Evolutionary conservation across 1,139 yeast genomes (phyloP).

Genomic region (Schwanniomyces etchellsii): DNA sequence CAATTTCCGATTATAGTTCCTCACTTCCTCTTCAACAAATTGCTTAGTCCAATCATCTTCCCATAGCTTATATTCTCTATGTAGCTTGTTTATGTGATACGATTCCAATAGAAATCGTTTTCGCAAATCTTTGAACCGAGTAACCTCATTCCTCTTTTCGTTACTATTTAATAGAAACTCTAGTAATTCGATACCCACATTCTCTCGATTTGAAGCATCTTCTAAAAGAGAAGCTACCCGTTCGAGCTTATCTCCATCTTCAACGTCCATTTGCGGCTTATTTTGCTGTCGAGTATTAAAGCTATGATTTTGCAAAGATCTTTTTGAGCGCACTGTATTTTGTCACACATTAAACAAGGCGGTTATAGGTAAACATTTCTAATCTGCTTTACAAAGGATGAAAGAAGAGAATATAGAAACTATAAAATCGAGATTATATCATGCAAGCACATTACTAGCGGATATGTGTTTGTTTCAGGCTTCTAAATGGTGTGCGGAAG

Average conservation of each 20-base stretch:
- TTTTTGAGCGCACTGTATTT: too few species aligned
- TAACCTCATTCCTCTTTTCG: slow-evolving; percentile 1
- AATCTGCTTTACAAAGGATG: slow-evolving; percentile 2
- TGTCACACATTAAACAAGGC: too few species aligned
- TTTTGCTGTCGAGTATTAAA: too few species aligned
- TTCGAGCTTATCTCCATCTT: too few species aligned
- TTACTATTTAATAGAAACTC: background rate
- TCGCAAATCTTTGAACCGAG: slow-evolving; percentile 9
- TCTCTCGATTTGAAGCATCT: too few species aligned
- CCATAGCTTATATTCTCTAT: slow-evolving; percentile 28
- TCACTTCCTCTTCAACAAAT: slow-evolving; percentile 21
- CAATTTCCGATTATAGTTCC: slow-evolving; percentile 24
- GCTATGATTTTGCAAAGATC: too few species aligned
- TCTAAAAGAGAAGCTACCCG: too few species aligned
- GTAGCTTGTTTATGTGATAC: slow-evolving; percentile 26
- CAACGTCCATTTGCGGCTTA: too few species aligned
- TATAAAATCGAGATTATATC: slow-evolving; percentile 20
- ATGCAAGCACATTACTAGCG: slow-evolving; percentile 21
- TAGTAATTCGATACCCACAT: too few species aligned
- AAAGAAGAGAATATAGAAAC: slow-evolving; percentile 5
- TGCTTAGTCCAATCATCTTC: slow-evolving; percentile 14
- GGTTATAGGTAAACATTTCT: too few species aligned
- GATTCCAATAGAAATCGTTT: slow-evolving; percentile 29
- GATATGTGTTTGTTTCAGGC: slow-evolving; percentile 57
- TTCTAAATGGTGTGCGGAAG: slow-evolving; percentile 82